These are phyloP conservation scores for Lentinula sp. DNA, from an alignment of 768 basidiomycete species.

Conservation along the genomic window DNA sequence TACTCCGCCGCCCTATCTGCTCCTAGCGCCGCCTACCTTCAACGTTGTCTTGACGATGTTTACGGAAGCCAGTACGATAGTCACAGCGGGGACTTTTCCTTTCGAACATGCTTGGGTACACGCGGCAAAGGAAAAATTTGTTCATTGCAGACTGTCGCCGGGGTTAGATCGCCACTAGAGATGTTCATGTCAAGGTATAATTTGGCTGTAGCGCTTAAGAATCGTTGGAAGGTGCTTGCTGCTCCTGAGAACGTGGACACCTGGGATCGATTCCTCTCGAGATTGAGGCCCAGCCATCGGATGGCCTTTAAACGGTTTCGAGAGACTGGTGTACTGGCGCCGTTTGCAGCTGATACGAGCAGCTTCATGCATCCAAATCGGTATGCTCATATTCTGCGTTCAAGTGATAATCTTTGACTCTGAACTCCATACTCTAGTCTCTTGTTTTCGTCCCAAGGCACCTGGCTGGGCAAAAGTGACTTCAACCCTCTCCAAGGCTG, in stretches of 20 bases:
- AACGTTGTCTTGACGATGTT: slow-evolving; percentile 27
- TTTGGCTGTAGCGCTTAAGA: slow-evolving; percentile 21
- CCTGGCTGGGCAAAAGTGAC: slow-evolving; percentile 34
- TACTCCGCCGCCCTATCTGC: slow-evolving; percentile 33
- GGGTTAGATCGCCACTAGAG: slow-evolving; percentile 30
- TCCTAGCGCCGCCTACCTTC: slow-evolving; percentile 27
- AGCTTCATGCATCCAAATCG: slow-evolving; percentile 33
- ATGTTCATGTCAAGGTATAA: slow-evolving; percentile 28
- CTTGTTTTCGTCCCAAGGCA: slow-evolving; percentile 37
- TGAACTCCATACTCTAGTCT: slow-evolving; percentile 19
- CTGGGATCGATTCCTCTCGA: slow-evolving; percentile 31
- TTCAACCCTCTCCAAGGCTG: slow-evolving; percentile 44
- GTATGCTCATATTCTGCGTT: slow-evolving; percentile 13
- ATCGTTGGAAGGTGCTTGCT: slow-evolving; percentile 22
- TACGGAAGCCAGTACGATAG: slow-evolving; percentile 24
- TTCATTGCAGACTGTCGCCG: slow-evolving; percentile 30
- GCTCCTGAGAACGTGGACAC: slow-evolving; percentile 34
- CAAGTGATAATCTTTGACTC: too few relatives aligned
- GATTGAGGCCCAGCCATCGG: slow-evolving; percentile 35
- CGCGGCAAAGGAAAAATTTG: slow-evolving; percentile 28
- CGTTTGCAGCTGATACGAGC: slow-evolving; percentile 27
- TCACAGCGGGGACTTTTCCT: slow-evolving; percentile 26
- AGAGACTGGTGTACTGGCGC: slow-evolving; percentile 32
- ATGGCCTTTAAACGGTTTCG: slow-evolving; percentile 29
- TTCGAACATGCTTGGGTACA: slow-evolving; percentile 25